Percentiles rank a stretch among this genome's conserved stretches.
phyloP scores from a whole-genome alignment of 2,329 filamentous ascomycete genomes.

The Fusarium torulosum region DNA sequence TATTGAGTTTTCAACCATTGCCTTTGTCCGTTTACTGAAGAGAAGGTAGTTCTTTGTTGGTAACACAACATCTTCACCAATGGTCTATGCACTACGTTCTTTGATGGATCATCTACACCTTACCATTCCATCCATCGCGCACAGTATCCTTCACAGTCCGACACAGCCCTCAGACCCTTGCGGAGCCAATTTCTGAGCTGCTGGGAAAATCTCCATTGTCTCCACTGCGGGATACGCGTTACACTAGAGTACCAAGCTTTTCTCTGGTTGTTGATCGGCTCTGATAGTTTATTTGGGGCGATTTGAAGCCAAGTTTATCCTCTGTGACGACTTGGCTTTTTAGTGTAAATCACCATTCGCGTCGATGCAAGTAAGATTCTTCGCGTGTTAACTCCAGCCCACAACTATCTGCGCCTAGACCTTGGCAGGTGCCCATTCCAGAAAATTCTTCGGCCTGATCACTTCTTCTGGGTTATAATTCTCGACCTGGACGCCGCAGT shows the following conservation, averaged over 20 bases:
- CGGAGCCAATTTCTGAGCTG: constrained; percentile 28
- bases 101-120: constrained; percentile 26
- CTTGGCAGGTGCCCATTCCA: constrained; percentile 10
- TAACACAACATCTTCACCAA: not conserved
- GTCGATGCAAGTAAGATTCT: constrained; percentile 36
- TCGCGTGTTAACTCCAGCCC: not conserved
- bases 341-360: constrained; percentile 19
- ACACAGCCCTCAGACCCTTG: constrained; percentile 25
- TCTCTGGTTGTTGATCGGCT: constrained; percentile 40
- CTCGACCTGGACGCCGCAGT: constrained; percentile 13
- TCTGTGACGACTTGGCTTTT: constrained; percentile 12
- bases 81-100: constrained; percentile 9
- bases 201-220: constrained; percentile 34
- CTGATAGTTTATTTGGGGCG: constrained; percentile 14
- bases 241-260: constrained; percentile 46
- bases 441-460: not conserved
- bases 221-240: constrained; percentile 39
- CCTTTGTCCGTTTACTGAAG: not conserved
- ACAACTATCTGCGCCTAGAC: constrained; percentile 9
- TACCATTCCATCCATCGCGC: constrained; percentile 3
- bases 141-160: constrained; percentile 41
- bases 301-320: constrained; percentile 14
- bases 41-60: not conserved
- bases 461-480: not conserved
- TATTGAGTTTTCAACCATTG: not conserved